phyloP scores from a whole-genome alignment of 495 filamentous ascomycete species.

The Aspergillus asperescens region DNA sequence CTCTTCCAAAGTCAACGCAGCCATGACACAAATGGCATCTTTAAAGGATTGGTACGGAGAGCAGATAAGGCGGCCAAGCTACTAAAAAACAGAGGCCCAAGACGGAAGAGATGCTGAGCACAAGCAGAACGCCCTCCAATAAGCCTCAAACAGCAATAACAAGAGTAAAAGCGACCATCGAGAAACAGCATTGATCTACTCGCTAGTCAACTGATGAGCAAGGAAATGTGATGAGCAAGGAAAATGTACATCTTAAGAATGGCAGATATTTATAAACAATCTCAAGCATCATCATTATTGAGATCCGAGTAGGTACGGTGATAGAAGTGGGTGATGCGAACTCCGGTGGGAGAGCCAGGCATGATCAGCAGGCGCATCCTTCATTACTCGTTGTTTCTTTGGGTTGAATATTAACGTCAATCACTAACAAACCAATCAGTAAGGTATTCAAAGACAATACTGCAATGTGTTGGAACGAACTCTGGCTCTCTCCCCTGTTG shows the following conservation, averaged over 20 bases:
- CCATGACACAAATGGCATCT: neutral
- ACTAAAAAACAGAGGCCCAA: neutral
- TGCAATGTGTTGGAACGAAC: slow-evolving; percentile 30
- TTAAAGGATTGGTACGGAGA: neutral
- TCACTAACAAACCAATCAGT: slow-evolving; percentile 53
- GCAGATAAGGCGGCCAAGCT: neutral
- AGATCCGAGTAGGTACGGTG: slow-evolving; percentile 17
- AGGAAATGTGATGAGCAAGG: slow-evolving; percentile 26
- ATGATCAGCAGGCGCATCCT: slow-evolving; percentile 68
- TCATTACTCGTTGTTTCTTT: slow-evolving; percentile 66
- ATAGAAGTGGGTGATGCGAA: neutral
- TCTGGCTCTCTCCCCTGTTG: slow-evolving; percentile 59
- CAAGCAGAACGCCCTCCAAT: slow-evolving; percentile 7
- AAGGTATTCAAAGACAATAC: neutral
- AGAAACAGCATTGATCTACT: slow-evolving; percentile 23
- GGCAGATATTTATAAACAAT: slow-evolving; percentile 39
- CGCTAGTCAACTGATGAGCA: slow-evolving; percentile 24
- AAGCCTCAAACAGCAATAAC: neutral
- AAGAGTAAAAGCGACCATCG: slow-evolving; percentile 1
- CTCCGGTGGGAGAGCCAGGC: neutral
- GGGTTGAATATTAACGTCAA: slow-evolving; percentile 87
- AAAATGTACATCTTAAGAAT: slow-evolving; percentile 44
- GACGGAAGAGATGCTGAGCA: slow-evolving; percentile 2
- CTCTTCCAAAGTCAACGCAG: neutral
- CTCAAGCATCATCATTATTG: slow-evolving; percentile 33